Conservation (phyloP, 2,329 filamentous ascomycete genomes). For the Thelonectria discophora region DNA sequence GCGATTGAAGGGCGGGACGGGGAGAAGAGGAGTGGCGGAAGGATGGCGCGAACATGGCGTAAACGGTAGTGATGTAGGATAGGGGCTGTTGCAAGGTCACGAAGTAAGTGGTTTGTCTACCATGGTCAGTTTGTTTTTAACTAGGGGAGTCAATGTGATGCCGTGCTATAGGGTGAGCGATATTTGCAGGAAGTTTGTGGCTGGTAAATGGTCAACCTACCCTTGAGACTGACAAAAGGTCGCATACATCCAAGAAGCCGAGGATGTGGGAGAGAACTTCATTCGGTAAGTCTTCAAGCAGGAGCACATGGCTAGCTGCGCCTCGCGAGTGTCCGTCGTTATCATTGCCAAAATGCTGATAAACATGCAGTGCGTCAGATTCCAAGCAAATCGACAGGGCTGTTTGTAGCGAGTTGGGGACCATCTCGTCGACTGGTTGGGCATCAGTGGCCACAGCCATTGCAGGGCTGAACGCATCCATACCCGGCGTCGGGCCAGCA, state of each 20-base stretch:
- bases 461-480: constrained; percentile 33
- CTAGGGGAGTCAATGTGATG: neutral
- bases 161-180: neutral
- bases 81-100: constrained; percentile 69
- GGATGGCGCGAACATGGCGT: constrained; percentile 61
- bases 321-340: constrained; percentile 1
- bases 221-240: constrained; percentile 64
- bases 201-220: constrained; percentile 52
- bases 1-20: constrained; percentile 66
- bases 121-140: constrained; percentile 31
- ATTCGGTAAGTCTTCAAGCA: constrained; percentile 59
- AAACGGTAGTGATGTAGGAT: constrained; percentile 71
- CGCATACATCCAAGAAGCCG: constrained; percentile 64
- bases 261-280: constrained; percentile 66
- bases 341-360: neutral
- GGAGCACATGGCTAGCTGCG: constrained; percentile 21
- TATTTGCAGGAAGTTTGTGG: neutral
- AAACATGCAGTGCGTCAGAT: constrained; percentile 10
- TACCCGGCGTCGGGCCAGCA: constrained; percentile 25
- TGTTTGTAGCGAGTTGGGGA: constrained; percentile 24
- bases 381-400: constrained; percentile 17
- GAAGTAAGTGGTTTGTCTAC: constrained; percentile 70
- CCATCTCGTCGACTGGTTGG: constrained; percentile 38
- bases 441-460: constrained; percentile 42
- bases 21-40: constrained; percentile 65